Conservation (phyloP, 495 filamentous ascomycete genomes). For the Tuber borchii region DNA sequence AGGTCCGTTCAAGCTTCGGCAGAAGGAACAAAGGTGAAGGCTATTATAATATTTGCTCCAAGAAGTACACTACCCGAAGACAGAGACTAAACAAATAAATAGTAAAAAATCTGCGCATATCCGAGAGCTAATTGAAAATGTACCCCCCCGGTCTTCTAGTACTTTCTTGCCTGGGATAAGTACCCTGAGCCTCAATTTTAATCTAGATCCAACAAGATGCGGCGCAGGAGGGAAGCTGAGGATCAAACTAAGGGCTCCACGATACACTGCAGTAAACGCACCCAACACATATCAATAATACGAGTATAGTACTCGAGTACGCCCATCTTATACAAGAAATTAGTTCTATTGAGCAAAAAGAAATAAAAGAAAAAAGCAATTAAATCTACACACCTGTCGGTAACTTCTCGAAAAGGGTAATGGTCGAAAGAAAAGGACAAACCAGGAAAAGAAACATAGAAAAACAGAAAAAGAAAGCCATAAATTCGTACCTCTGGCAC, state of each 20-base stretch:
- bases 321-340: too few relatives aligned
- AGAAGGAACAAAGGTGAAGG: background rate
- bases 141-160: background rate
- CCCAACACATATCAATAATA: background rate
- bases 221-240: conserved; percentile 6
- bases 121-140: background rate
- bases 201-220: background rate
- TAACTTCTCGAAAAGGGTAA: background rate
- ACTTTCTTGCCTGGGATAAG: background rate
- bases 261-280: background rate
- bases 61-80: background rate
- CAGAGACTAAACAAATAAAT: background rate
- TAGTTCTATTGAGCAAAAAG: background rate
- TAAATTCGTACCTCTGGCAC: background rate
- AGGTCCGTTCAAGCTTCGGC: background rate
- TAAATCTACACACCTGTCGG: background rate
- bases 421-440: background rate
- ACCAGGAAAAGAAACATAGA: background rate
- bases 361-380: background rate
- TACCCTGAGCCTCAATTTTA: conserved; percentile 8
- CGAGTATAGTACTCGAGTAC: background rate
- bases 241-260: conserved; percentile 9
- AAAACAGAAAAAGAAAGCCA: background rate
- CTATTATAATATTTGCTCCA: background rate
- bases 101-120: background rate